Conservation (phyloP, 441 rosid genomes). For the Erodium texanum region DNA sequence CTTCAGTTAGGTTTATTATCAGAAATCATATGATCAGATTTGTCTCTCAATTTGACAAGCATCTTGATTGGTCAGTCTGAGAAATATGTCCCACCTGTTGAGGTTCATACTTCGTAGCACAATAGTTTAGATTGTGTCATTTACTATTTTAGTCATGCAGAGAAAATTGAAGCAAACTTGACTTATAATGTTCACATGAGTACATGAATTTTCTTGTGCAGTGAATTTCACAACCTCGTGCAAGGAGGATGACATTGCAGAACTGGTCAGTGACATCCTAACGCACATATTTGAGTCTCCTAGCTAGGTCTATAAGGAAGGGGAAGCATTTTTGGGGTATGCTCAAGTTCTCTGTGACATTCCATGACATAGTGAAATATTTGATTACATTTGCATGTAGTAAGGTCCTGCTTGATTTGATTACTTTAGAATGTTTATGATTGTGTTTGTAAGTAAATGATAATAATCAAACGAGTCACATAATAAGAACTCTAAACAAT, state of each 20-base stretch:
- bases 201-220: conserved; percentile 1
- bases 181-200: conserved; percentile 4
- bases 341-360: neutral
- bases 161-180: neutral
- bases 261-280: conserved; percentile 4
- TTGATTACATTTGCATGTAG: conserved; percentile 6
- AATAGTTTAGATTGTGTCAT: neutral
- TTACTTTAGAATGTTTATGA: conserved; percentile 4
- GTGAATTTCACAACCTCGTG: conserved; percentile 9
- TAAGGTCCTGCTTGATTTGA: conserved; percentile 6
- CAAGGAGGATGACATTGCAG: conserved; percentile 10
- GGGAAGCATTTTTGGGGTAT: conserved; percentile 1
- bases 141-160: neutral
- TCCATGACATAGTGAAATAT: neutral
- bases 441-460: conserved; percentile 3
- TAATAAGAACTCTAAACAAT: neutral
- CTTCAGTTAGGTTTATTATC: neutral
- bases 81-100: conserved; percentile 10
- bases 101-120: neutral
- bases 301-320: neutral
- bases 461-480: neutral
- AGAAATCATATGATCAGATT: conserved; percentile 5
- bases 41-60: neutral
- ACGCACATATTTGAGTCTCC: conserved; percentile 7
- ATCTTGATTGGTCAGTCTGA: conserved; percentile 1